Percentiles rank a stretch among this genome's conserved stretches.
These are phyloP conservation scores for Choanephora cucurbitarum DNA, from an alignment of 371 early-diverging fungal species.

Conservation along the genomic window DNA sequence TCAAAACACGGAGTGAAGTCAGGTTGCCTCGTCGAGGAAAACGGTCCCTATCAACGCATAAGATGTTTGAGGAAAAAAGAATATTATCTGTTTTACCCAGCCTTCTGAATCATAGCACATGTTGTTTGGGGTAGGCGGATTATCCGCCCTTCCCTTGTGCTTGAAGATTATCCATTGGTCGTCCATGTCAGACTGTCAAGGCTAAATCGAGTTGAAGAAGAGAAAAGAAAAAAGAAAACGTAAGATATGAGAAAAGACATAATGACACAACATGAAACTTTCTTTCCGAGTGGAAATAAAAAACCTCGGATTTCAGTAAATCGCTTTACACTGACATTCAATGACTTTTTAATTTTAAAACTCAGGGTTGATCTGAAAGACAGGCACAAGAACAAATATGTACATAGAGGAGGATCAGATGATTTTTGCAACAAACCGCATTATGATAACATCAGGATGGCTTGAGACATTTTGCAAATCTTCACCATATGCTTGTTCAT, in stretches of 20 bases:
- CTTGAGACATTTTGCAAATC: too few relatives aligned
- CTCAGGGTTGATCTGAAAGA: too few relatives aligned
- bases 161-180: slow-evolving; percentile 5
- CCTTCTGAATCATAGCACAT: slow-evolving; percentile 23
- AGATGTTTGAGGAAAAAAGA: neutral
- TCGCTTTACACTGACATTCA: neutral
- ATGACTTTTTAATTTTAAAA: too few relatives aligned
- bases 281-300: neutral
- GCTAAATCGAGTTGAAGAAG: neutral
- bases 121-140: slow-evolving; percentile 6
- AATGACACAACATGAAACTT: neutral
- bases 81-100: slow-evolving; percentile 11
- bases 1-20: slow-evolving; percentile 72
- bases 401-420: too few relatives aligned
- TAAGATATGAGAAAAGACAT: neutral
- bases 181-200: neutral
- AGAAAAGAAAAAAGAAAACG: neutral
- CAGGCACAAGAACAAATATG: too few relatives aligned
- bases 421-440: too few relatives aligned
- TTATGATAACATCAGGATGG: too few relatives aligned
- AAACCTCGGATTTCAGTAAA: neutral
- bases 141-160: slow-evolving; percentile 6
- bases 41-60: slow-evolving; percentile 55
- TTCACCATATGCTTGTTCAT: too few relatives aligned
- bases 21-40: slow-evolving; percentile 41